phyloP scores from a whole-genome alignment of 108 stramenopile species.

The Pseudonitzschia delicatissima region DNA sequence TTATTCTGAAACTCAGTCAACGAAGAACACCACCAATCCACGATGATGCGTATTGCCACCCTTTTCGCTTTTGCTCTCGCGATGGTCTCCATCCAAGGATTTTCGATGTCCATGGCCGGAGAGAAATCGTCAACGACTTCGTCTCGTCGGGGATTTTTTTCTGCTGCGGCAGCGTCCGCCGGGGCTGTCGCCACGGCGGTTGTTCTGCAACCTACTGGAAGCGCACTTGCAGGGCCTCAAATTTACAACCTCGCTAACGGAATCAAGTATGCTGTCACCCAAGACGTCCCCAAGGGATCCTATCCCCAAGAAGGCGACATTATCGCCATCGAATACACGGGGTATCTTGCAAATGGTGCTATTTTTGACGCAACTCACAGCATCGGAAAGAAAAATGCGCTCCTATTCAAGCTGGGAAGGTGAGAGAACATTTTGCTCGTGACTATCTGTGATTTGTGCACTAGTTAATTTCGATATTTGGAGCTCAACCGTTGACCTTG shows the following conservation, averaged over 20 bases:
- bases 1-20: no score
- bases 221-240: slow-evolving; percentile 37
- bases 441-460: neutral
- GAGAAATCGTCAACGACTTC: neutral
- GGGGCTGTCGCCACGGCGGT: slow-evolving; percentile 17
- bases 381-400: slow-evolving; percentile 70
- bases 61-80: neutral
- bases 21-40: no score
- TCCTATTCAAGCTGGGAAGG: slow-evolving; percentile 74
- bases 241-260: slow-evolving; percentile 63
- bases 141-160: slow-evolving; percentile 30
- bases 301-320: slow-evolving; percentile 69
- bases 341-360: slow-evolving; percentile 72
- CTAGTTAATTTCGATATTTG: neutral
- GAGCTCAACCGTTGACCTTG: neutral
- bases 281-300: slow-evolving; percentile 40
- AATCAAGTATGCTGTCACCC: slow-evolving; percentile 74
- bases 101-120: neutral
- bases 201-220: neutral
- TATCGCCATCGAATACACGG: slow-evolving; percentile 85
- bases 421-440: neutral
- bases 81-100: neutral
- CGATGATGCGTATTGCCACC: slow-evolving; percentile 8
- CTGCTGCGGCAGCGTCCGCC: slow-evolving; percentile 7
- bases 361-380: slow-evolving; percentile 89